These are phyloP conservation scores for Suhomyces coccinellae DNA, from an alignment of 1,139 yeast genomes.

Conservation along the genomic window DNA sequence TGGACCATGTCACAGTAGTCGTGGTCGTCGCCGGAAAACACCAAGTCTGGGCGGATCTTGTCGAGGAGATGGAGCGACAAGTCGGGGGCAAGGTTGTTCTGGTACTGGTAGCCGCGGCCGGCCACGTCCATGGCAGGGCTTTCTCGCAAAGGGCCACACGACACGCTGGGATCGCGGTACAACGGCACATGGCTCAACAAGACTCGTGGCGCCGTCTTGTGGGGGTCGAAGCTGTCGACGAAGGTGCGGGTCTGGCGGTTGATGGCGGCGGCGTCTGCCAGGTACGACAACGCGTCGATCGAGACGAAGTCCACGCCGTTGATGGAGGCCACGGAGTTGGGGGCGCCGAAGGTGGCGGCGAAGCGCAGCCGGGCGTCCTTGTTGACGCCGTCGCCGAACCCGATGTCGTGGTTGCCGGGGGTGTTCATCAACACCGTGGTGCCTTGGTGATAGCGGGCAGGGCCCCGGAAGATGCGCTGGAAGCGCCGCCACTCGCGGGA, in stretches of 20 bases:
- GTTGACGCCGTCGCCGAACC: slow-evolving; percentile 52
- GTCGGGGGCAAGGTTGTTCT: slow-evolving; percentile 42
- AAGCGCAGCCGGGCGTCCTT: slow-evolving; percentile 40
- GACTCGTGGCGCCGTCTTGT: slow-evolving; percentile 30
- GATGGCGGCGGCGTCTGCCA: slow-evolving; percentile 33
- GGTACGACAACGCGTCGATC: slow-evolving; percentile 47
- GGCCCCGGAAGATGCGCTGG: slow-evolving; percentile 33
- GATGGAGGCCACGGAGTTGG: slow-evolving; percentile 32
- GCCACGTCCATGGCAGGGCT: slow-evolving; percentile 21
- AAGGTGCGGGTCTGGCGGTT: slow-evolving; percentile 32
- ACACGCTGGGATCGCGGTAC: slow-evolving; percentile 34
- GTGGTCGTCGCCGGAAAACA: slow-evolving; percentile 56
- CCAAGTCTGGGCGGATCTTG: slow-evolving; percentile 39
- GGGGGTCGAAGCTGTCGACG: slow-evolving; percentile 21
- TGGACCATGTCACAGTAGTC: slow-evolving; percentile 55
- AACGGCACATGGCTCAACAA: slow-evolving; percentile 53
- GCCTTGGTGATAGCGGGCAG: slow-evolving; percentile 23
- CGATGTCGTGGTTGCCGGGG: slow-evolving; percentile 62
- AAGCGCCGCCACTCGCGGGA: slow-evolving; percentile 39
- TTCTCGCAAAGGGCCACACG: slow-evolving; percentile 52
- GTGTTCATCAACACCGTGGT: slow-evolving; percentile 34
- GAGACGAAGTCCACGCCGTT: slow-evolving; percentile 48
- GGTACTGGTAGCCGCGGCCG: slow-evolving; percentile 52
- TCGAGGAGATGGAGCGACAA: slow-evolving; percentile 30
- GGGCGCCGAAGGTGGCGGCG: slow-evolving; percentile 38